Percentiles rank a stretch among this genome's conserved stretches.
phyloP scores from a whole-genome alignment of 345 rosid genomes.

The Citropsis articulata region DNA sequence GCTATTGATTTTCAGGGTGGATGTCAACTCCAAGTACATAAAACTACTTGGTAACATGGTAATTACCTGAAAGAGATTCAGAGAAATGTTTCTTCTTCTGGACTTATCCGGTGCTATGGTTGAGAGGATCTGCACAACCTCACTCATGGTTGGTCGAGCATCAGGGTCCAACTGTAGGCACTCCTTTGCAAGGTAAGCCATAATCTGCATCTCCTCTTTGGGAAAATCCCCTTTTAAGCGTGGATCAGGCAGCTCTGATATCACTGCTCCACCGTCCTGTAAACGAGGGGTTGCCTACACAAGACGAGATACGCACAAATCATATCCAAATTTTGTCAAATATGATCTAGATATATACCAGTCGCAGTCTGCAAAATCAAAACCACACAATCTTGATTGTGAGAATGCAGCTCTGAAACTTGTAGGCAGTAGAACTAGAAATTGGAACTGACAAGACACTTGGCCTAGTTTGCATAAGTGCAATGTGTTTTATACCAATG shows the following conservation, averaged over 20 bases:
- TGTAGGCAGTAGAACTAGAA: not conserved
- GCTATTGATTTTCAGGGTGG: not conserved
- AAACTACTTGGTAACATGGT: not conserved
- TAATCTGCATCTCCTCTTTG: constrained; percentile 83
- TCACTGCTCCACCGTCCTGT: constrained; percentile 62
- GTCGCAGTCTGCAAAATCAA: not conserved
- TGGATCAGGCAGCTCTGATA: constrained; percentile 78
- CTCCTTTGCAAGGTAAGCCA: constrained; percentile 95
- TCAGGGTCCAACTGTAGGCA: constrained; percentile 91
- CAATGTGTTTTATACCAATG: not conserved
- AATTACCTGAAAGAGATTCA: constrained; percentile 60
- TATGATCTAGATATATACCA: not conserved
- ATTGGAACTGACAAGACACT: not conserved
- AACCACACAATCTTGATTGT: not conserved
- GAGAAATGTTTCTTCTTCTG: constrained; percentile 64
- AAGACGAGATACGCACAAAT: constrained; percentile 5
- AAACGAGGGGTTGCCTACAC: constrained; percentile 79
- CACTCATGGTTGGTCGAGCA: constrained; percentile 91
- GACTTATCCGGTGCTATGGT: constrained; percentile 73
- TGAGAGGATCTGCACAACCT: constrained; percentile 94
- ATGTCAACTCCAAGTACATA: not conserved
- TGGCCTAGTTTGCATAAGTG: not conserved
- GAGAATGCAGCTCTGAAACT: not conserved
- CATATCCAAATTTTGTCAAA: not conserved
- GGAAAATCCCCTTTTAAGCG: constrained; percentile 65